phyloP scores from a whole-genome alignment of 2,329 filamentous ascomycete species.

The Cladosporium oxysporum region DNA sequence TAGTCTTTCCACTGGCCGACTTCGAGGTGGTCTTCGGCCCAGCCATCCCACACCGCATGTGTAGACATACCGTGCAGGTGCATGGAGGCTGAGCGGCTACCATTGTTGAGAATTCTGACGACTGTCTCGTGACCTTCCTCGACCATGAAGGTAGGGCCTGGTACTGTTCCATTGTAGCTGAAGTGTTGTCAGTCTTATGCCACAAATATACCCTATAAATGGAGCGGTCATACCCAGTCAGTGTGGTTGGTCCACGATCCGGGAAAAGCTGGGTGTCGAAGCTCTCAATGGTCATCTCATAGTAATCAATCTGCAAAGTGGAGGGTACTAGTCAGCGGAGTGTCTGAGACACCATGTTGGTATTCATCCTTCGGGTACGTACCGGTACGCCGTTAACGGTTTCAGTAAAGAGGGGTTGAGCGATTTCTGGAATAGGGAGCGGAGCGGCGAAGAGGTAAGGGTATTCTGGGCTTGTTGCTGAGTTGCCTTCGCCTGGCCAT shows the following conservation, averaged over 20 bases:
- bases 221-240: constrained; percentile 44
- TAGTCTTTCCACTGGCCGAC: constrained; percentile 59
- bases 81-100: constrained; percentile 47
- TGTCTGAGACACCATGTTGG: constrained; percentile 32
- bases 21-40: constrained; percentile 55
- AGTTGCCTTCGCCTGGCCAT: constrained; percentile 25
- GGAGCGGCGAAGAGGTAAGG: constrained; percentile 27
- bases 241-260: constrained; percentile 40
- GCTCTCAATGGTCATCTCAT: constrained; percentile 46
- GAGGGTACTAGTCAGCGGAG: background rate
- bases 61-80: constrained; percentile 59
- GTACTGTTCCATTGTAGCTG: constrained; percentile 49
- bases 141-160: constrained; percentile 57
- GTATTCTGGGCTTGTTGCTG: constrained; percentile 27
- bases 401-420: constrained; percentile 37
- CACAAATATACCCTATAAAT: too few relatives aligned
- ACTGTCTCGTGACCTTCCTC: constrained; percentile 54
- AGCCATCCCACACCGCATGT: constrained; percentile 48
- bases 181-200: background rate
- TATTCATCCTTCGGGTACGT: background rate
- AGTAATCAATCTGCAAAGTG: constrained; percentile 41
- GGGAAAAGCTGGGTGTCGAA: constrained; percentile 49
- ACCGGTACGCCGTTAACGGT: constrained; percentile 34
- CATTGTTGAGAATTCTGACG: constrained; percentile 56
- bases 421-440: constrained; percentile 28